These are phyloP conservation scores for Yamadazyma triangularis DNA, from an alignment of 1,139 yeast species.

Conservation along the genomic window DNA sequence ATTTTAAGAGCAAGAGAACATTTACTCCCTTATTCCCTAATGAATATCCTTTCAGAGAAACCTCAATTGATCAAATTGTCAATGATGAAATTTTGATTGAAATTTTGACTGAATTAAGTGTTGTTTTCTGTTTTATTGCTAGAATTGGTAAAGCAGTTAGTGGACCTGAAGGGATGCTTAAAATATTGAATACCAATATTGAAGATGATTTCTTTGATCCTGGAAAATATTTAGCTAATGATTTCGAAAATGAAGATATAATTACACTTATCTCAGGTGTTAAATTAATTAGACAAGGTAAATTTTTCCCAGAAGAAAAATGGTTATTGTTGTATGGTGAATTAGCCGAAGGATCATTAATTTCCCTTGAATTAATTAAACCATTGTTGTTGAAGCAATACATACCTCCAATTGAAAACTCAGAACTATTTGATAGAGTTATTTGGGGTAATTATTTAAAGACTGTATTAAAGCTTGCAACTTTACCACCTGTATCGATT, in stretches of 20 bases:
- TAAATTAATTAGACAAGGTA: conserved; percentile 53
- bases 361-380: conserved; percentile 54
- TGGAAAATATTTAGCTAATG: conserved; percentile 26
- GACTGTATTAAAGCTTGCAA: conserved; percentile 49
- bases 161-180: conserved; percentile 39
- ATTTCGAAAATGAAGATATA: conserved; percentile 40
- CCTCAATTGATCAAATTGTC: conserved; percentile 71
- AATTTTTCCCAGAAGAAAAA: conserved; percentile 60
- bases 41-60: conserved; percentile 58
- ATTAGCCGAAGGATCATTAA: conserved; percentile 56
- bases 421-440: conserved; percentile 47
- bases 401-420: conserved; percentile 49
- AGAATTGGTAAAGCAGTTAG: conserved; percentile 45
- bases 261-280: conserved; percentile 50
- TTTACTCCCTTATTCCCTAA: conserved; percentile 69
- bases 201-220: conserved; percentile 32
- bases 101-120: conserved; percentile 62
- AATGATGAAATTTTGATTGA: conserved; percentile 71
- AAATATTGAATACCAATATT: conserved; percentile 23
- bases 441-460: conserved; percentile 66
- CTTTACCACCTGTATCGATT: conserved; percentile 54
- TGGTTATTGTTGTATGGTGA: conserved; percentile 69
- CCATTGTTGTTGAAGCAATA: conserved; percentile 51
- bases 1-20: conserved; percentile 56
- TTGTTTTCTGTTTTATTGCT: conserved; percentile 55